A percentile compares a stretch with the other conserved stretches of the same genome.
Evolutionary conservation across 116 monocot species (phyloP).

Genomic region (Zostera marina): DNA sequence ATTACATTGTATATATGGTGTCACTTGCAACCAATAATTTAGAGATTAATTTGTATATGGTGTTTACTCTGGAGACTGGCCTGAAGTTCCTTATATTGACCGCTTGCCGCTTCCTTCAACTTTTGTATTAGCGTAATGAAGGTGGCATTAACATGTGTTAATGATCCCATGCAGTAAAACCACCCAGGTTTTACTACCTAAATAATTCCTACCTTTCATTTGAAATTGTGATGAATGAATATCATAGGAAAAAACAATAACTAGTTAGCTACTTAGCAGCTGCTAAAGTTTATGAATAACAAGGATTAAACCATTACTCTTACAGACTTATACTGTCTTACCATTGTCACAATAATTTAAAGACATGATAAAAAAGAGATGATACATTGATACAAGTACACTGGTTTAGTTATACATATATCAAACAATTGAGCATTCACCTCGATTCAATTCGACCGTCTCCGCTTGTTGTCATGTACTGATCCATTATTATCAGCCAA

Average conservation of each 20-base stretch:
- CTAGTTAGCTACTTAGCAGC: no score
- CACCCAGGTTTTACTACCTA: no score
- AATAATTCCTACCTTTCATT: no score
- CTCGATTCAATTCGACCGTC: constrained; percentile 39
- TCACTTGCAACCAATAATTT: no score
- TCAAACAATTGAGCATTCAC: neutral
- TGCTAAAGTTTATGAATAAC: neutral
- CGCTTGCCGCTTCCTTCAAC: no score
- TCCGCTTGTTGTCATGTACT: constrained; percentile 38
- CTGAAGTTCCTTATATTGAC: no score
- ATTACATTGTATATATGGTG: no score
- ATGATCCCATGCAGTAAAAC: no score
- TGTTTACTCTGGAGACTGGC: no score
- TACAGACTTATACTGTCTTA: neutral
- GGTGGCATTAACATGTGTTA: no score
- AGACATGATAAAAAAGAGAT: neutral
- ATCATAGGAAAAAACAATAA: neutral
- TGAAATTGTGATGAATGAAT: neutral
- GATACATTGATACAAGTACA: neutral
- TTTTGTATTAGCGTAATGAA: no score
- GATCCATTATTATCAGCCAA: constrained; percentile 62
- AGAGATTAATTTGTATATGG: no score
- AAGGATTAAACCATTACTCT: neutral
- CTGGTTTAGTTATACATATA: neutral
- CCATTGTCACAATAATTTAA: neutral